A percentile compares a stretch with the other conserved stretches of the same genome.
Evolutionary conservation across 2,329 filamentous ascomycete species (phyloP).

Genomic region (Arachnopeziza araneosa): DNA sequence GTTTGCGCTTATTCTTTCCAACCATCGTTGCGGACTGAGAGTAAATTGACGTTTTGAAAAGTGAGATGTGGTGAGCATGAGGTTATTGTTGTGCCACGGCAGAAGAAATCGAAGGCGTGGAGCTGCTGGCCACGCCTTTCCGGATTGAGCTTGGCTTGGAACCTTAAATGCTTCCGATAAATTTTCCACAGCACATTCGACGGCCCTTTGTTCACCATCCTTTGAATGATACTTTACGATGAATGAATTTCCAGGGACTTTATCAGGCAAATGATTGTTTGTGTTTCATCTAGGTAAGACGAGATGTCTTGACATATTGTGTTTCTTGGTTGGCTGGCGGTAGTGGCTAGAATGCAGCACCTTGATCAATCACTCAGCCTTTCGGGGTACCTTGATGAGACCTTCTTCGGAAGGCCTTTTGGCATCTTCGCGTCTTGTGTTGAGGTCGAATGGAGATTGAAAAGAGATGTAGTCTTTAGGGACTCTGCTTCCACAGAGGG

Average conservation of each 20-base stretch:
- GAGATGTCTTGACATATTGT: background rate
- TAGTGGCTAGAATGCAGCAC: slow-evolving; percentile 19
- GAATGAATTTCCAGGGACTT: background rate
- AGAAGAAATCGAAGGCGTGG: background rate
- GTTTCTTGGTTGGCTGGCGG: background rate
- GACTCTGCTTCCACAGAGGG: slow-evolving; percentile 33
- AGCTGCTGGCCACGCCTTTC: background rate
- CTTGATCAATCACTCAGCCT: slow-evolving; percentile 42
- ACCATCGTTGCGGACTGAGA: slow-evolving; percentile 42
- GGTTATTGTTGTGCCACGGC: background rate
- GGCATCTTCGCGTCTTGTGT: slow-evolving; percentile 42
- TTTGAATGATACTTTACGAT: background rate
- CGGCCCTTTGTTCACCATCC: background rate
- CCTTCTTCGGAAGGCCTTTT: slow-evolving; percentile 39
- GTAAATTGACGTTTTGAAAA: background rate
- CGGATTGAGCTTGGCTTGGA: background rate
- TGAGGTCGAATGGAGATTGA: slow-evolving; percentile 35
- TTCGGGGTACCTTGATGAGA: slow-evolving; percentile 36
- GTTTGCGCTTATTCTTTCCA: slow-evolving; percentile 86
- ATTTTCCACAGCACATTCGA: background rate
- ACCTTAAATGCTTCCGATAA: background rate
- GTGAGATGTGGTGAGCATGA: background rate
- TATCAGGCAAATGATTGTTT: background rate
- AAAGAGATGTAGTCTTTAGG: slow-evolving; percentile 30
- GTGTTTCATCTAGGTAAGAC: background rate